phyloP scores from a whole-genome alignment of 2,329 filamentous ascomycete genomes.

The Zymoseptoria pseudotritici region DNA sequence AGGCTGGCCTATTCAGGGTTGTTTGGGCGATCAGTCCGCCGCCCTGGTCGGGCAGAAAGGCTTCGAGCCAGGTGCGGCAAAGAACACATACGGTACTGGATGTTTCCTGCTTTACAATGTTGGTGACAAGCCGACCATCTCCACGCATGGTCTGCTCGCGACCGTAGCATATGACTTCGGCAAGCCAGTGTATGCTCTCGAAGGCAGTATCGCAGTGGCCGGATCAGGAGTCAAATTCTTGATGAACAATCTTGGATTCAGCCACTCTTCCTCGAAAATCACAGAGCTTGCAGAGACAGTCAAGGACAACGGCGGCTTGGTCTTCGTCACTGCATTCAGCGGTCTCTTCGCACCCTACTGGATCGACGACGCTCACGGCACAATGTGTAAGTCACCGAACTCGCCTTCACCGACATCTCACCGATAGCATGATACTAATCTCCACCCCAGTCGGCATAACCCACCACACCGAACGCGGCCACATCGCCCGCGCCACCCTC shows the following conservation, averaged over 20 bases:
- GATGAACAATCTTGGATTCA: constrained; percentile 55
- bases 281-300: constrained; percentile 58
- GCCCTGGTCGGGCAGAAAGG: constrained; percentile 66
- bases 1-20: constrained; percentile 68
- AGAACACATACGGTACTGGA: constrained; percentile 87
- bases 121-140: constrained; percentile 76
- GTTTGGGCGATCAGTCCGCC: constrained; percentile 78
- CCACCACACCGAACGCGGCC: constrained; percentile 74
- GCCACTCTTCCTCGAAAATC: constrained; percentile 57
- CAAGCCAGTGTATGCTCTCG: constrained; percentile 65
- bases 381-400: constrained; percentile 54
- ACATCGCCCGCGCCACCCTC: constrained; percentile 81
- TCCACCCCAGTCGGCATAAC: constrained; percentile 25
- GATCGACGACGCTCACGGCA: constrained; percentile 88
- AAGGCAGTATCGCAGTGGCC: constrained; percentile 72
- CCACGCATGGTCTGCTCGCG: constrained; percentile 71
- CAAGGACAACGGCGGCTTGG: constrained; percentile 71
- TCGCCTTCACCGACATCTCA: too few relatives aligned
- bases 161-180: constrained; percentile 83
- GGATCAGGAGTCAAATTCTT: constrained; percentile 58
- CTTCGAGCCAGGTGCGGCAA: constrained; percentile 72
- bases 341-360: constrained; percentile 89
- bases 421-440: not conserved
- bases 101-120: constrained; percentile 89
- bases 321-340: constrained; percentile 84